Evolutionary conservation across 805 yeast genomes (phyloP).

Genomic region (Saccharomycopsis capsularis): DNA sequence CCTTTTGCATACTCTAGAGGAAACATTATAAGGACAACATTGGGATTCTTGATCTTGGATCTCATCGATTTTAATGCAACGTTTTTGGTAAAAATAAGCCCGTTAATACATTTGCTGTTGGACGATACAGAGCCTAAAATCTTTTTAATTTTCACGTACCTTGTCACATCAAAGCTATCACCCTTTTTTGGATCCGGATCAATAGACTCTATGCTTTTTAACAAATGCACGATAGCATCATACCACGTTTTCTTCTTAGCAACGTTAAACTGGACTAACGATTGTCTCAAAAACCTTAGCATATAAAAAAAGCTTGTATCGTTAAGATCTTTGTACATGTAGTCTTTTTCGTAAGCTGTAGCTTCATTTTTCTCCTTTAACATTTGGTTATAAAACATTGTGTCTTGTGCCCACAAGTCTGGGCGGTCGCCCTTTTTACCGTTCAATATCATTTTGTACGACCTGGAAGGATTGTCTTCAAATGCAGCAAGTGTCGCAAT

Average conservation of each 20-base stretch:
- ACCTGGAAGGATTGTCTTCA: conserved; percentile 8
- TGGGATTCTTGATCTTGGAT: conserved; percentile 52
- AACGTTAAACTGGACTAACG: conserved; percentile 15
- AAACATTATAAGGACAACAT: conserved; percentile 75
- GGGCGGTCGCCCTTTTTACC: not conserved
- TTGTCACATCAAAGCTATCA: conserved; percentile 78
- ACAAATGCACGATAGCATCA: conserved; percentile 39
- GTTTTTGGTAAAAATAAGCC: conserved; percentile 77
- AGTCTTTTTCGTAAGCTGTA: not conserved
- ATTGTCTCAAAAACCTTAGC: conserved; percentile 13
- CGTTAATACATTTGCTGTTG: conserved; percentile 61
- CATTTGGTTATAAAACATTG: too few relatives aligned
- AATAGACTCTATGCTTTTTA: conserved; percentile 50
- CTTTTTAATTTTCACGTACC: conserved; percentile 79
- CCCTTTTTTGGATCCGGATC: conserved; percentile 55
- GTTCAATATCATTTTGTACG: too few relatives aligned
- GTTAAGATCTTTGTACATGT: conserved; percentile 11
- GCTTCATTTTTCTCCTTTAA: not conserved
- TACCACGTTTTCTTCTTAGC: conserved; percentile 44
- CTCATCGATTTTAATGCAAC: conserved; percentile 80
- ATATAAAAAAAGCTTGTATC: conserved; percentile 2
- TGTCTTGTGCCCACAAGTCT: not conserved
- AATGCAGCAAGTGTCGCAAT: not conserved
- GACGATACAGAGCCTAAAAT: conserved; percentile 66
- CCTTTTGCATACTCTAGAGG: conserved; percentile 79